These are phyloP conservation scores for Debaryomyces maramus DNA, from an alignment of 805 yeast genomes.

Conservation along the genomic window DNA sequence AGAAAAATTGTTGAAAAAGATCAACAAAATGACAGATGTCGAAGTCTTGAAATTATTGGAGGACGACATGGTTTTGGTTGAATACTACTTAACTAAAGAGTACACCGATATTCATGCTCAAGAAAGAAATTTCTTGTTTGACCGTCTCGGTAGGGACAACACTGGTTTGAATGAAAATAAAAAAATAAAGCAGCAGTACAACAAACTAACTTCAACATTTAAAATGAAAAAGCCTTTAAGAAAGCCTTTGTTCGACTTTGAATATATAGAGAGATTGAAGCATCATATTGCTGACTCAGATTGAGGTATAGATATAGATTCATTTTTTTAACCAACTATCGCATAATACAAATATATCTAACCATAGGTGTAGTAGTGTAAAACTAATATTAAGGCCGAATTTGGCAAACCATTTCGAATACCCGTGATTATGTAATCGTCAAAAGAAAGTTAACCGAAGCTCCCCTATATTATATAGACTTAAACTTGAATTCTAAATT, in stretches of 20 bases:
- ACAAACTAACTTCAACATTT: constrained; percentile 15
- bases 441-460: too few relatives aligned
- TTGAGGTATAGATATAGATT: not conserved
- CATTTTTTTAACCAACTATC: too few relatives aligned
- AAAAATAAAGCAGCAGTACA: constrained; percentile 12
- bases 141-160: constrained; percentile 16
- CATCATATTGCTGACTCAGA: constrained; percentile 6
- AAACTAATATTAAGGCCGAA: too few relatives aligned
- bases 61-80: constrained; percentile 18
- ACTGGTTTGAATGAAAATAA: constrained; percentile 2
- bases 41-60: constrained; percentile 16
- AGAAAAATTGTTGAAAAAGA: constrained; percentile 6
- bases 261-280: constrained; percentile 15
- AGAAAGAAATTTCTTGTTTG: constrained; percentile 17
- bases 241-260: constrained; percentile 21
- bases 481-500: too few relatives aligned
- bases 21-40: constrained; percentile 13
- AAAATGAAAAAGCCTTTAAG: constrained; percentile 19
- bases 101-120: constrained; percentile 17
- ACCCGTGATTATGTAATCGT: too few relatives aligned
- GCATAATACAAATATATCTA: too few relatives aligned
- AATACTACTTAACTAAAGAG: constrained; percentile 22
- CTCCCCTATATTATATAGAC: too few relatives aligned
- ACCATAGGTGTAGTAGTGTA: too few relatives aligned
- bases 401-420: too few relatives aligned